A percentile compares a stretch with the other conserved stretches of the same genome.
Evolutionary conservation across 2,329 filamentous ascomycete genomes (phyloP).

Genomic region (Colletotrichum eleusines): DNA sequence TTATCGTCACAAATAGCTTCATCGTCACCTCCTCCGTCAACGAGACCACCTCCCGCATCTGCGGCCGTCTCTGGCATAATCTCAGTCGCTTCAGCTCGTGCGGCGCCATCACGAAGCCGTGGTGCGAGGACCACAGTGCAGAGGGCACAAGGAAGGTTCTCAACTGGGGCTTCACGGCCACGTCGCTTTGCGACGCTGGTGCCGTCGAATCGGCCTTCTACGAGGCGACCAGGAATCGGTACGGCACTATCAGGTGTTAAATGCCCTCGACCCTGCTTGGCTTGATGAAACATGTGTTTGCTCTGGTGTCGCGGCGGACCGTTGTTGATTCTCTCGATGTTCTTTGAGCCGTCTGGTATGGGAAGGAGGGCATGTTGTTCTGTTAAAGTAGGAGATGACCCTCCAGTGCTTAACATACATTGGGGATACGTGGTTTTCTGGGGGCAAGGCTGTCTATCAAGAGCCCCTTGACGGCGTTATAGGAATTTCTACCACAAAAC

Average conservation of each 20-base stretch:
- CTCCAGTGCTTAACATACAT: not conserved
- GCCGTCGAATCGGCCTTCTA: not conserved
- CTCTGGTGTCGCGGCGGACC: not conserved
- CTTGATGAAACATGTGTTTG: not conserved
- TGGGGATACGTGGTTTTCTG: not conserved
- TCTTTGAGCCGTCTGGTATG: not conserved
- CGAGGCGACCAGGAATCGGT: constrained; percentile 1
- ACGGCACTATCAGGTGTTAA: not conserved
- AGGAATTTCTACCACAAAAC: no score
- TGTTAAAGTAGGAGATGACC: not conserved
- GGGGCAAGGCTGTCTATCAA: not conserved
- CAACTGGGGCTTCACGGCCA: constrained; percentile 3
- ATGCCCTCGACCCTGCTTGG: not conserved
- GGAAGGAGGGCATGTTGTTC: not conserved
- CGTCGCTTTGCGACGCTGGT: not conserved
- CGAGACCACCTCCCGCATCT: not conserved
- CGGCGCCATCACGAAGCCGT: constrained; percentile 1
- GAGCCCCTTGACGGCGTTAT: not conserved
- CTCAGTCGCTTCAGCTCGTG: constrained; percentile 1
- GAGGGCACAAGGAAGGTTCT: not conserved
- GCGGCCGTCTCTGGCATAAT: not conserved
- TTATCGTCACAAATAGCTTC: not conserved
- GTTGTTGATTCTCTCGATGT: not conserved
- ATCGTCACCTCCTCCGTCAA: not conserved
- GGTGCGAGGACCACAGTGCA: not conserved